Evolutionary conservation across 129 eudicot genomes (phyloP).

Genomic region (Apium graveolens): DNA sequence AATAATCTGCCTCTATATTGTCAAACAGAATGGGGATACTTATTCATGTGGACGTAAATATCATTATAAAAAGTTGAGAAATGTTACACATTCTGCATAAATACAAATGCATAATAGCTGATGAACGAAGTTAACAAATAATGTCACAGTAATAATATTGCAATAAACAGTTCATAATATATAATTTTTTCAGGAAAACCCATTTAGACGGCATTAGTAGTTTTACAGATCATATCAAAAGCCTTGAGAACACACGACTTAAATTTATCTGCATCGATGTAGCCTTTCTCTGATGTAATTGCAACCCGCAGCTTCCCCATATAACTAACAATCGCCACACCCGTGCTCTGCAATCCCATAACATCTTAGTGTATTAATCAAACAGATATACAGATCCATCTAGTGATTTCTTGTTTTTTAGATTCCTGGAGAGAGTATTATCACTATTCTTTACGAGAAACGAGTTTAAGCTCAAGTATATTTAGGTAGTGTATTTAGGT

Average conservation of each 20-base stretch:
- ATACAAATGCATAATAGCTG: background rate
- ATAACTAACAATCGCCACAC: slow-evolving; percentile 30
- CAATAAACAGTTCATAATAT: background rate
- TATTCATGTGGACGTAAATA: background rate
- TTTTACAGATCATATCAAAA: slow-evolving; percentile 23
- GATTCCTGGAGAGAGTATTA: background rate
- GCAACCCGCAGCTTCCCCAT: slow-evolving; percentile 33
- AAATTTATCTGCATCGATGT: slow-evolving; percentile 26
- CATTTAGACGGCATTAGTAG: slow-evolving; percentile 5
- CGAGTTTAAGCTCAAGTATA: too few relatives aligned
- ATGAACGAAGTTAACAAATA: background rate
- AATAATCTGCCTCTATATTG: background rate
- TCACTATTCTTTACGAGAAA: background rate
- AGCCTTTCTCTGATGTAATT: slow-evolving; percentile 28
- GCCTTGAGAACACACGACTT: slow-evolving; percentile 33
- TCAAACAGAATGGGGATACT: background rate
- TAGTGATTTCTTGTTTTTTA: background rate
- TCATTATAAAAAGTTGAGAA: too few relatives aligned
- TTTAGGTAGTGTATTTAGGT: too few relatives aligned
- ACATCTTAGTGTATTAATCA: background rate
- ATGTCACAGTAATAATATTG: background rate
- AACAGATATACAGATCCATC: background rate
- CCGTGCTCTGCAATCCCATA: slow-evolving; percentile 26
- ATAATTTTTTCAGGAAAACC: background rate
- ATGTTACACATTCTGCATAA: background rate